Evolutionary conservation across 768 basidiomycete genomes (phyloP), one percentile per base, ranked within the genome.

Genomic region (Rubroboletus pulcherrimus): DNA sequence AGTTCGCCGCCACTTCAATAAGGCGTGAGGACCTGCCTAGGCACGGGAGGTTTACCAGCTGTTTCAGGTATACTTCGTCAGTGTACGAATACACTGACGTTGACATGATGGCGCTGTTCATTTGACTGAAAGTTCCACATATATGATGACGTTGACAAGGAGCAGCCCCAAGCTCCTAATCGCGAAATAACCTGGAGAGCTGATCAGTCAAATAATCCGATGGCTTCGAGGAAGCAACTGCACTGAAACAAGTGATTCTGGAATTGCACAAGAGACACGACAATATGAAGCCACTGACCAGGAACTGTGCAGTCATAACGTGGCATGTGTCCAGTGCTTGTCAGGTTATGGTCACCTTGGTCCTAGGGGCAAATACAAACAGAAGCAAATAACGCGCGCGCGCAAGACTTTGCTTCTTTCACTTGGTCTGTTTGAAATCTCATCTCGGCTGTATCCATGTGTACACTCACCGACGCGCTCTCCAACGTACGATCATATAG

Each of bases 301-400:
- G 30, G 44, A 33, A 54, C 57, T 14, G 9, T 31, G 15, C 42
- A 19, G n/a, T 31, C n/a, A 29, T n/a, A 19, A 15, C 33, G 15
- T 24, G 41, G 58, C 7, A 42, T 35, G 2, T 11, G 31, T 30
- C 9, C 42, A 39, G 40, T 10, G n/a, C 17, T 45, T 26, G 17
- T 44, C 63, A 4, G 15, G 44, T 63, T n/a, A 46, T 63, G 52
- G 55, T 7, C 29, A 4, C 21, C 49, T 66, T 10, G 33, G 56
- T 19, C 14, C 31, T 42, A 54, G 57, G 45, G 40, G 49, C 49
- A 37, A 50, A 24, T 15, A 21, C 30, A 57, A 62, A 65, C 4
- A 59, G 3, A 42, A 21, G 34, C 15, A 65, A 67, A 67, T 2
- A 66, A 41, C 12, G 15, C 2, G n/a, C n/a, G n/a, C n/a, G n/a